Conservation (phyloP, 2,329 filamentous ascomycete species). For the Paecilomyces dactylethromorphus region DNA sequence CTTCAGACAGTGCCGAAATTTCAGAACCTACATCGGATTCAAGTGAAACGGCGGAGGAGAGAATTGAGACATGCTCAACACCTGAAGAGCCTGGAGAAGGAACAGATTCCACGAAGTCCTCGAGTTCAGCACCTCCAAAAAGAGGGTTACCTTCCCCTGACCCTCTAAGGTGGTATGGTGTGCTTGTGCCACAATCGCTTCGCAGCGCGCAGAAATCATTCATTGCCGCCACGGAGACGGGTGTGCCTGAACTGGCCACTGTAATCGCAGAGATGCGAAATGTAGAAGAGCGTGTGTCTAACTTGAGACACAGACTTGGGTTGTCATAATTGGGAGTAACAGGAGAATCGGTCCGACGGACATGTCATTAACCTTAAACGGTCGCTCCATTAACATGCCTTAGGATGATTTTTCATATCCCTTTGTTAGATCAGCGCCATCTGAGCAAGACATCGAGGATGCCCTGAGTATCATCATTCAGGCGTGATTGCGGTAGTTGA, state of each 20-base stretch:
- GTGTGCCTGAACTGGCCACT: conserved; percentile 31
- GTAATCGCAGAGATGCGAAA: conserved; percentile 33
- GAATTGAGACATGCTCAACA: neutral
- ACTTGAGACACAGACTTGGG: conserved; percentile 19
- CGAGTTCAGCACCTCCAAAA: conserved; percentile 13
- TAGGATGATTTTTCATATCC: neutral
- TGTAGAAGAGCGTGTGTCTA: conserved; percentile 32
- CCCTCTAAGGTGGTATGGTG: conserved; percentile 44
- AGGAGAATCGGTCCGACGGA: neutral
- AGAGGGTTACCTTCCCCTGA: conserved; percentile 28
- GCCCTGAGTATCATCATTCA: neutral
- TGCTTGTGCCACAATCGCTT: conserved; percentile 39
- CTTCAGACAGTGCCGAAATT: neutral
- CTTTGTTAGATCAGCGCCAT: neutral
- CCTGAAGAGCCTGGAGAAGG: conserved; percentile 3
- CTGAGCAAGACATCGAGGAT: neutral
- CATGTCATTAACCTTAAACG: neutral
- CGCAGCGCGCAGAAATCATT: conserved; percentile 40
- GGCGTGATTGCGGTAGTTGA: neutral
- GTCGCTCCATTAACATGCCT: neutral
- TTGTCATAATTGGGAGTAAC: neutral
- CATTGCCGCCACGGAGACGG: conserved; percentile 27
- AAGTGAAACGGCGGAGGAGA: neutral
- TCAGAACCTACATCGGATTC: neutral
- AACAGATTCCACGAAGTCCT: neutral